Conservation (phyloP, 179 eudicot genomes). For the Silene vulgaris region DNA sequence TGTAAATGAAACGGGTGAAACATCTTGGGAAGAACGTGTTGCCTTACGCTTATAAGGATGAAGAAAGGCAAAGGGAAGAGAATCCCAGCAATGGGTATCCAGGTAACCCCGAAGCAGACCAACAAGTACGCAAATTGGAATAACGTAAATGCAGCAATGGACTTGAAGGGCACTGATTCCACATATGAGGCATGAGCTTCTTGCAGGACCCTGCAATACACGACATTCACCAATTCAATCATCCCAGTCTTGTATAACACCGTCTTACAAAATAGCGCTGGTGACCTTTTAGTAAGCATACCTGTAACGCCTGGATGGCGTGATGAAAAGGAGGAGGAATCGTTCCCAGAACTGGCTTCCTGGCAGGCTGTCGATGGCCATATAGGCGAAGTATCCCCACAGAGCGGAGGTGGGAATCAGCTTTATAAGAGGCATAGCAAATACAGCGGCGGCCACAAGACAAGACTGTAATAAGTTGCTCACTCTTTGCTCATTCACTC, state of each 20-base stretch:
- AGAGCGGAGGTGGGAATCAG: conserved; percentile 70
- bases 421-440: conserved; percentile 66
- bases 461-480: conserved; percentile 69
- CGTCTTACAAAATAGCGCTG: too few species aligned
- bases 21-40: conserved; percentile 56
- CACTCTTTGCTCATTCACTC: conserved; percentile 75
- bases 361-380: conserved; percentile 80
- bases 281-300: conserved; percentile 24
- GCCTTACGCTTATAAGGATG: conserved; percentile 52
- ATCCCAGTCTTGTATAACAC: not conserved
- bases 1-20: conserved; percentile 46
- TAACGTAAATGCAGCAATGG: conserved; percentile 51
- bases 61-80: conserved; percentile 76
- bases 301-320: conserved; percentile 60
- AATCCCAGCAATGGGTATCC: conserved; percentile 81
- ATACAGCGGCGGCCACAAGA: conserved; percentile 52
- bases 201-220: conserved; percentile 58
- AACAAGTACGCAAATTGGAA: conserved; percentile 55
- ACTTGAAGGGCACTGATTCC: conserved; percentile 61
- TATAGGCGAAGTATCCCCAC: conserved; percentile 83
- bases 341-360: conserved; percentile 86
- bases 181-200: conserved; percentile 58
- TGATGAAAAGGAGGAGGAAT: conserved; percentile 50
- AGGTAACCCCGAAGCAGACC: conserved; percentile 65
- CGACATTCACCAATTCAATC: not conserved